Evolutionary conservation across 805 yeast genomes (phyloP).

Genomic region (Saccharomycopsis malanga): DNA sequence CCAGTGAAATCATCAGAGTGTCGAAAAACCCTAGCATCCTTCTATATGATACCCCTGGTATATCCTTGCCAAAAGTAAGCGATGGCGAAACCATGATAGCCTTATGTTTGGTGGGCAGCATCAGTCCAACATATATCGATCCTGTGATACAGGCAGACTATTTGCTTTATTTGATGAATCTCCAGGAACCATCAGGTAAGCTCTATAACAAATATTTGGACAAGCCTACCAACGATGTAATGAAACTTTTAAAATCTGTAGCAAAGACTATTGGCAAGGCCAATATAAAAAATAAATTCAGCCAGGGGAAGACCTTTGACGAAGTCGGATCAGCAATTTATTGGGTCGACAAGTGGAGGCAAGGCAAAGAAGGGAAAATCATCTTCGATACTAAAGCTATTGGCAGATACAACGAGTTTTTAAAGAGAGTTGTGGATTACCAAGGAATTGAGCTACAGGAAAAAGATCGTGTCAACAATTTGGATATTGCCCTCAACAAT

Average conservation of each 20-base stretch:
- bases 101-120: slow-evolving; percentile 67
- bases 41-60: slow-evolving; percentile 90
- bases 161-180: slow-evolving; percentile 63
- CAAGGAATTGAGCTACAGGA: slow-evolving; percentile 6
- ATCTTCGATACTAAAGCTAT: slow-evolving; percentile 28
- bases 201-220: slow-evolving; percentile 35
- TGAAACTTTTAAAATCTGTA: slow-evolving; percentile 44
- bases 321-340: slow-evolving; percentile 56
- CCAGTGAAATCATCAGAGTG: slow-evolving; percentile 69
- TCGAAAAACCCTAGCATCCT: slow-evolving; percentile 54
- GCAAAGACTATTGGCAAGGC: slow-evolving; percentile 33
- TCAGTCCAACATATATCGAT: slow-evolving; percentile 62
- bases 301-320: slow-evolving; percentile 34
- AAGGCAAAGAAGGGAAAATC: slow-evolving; percentile 39
- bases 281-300: slow-evolving; percentile 21
- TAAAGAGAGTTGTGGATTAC: slow-evolving; percentile 10
- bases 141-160: slow-evolving; percentile 85
- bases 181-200: slow-evolving; percentile 43
- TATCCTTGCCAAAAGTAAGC: slow-evolving; percentile 68
- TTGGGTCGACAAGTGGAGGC: slow-evolving; percentile 57
- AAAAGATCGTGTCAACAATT: slow-evolving; percentile 1
- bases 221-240: slow-evolving; percentile 67
- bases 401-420: slow-evolving; percentile 10
- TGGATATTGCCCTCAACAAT: slow-evolving; percentile 11
- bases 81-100: slow-evolving; percentile 65